Conservation (phyloP, 495 filamentous ascomycete genomes). For the Aspergillus ostianus region DNA sequence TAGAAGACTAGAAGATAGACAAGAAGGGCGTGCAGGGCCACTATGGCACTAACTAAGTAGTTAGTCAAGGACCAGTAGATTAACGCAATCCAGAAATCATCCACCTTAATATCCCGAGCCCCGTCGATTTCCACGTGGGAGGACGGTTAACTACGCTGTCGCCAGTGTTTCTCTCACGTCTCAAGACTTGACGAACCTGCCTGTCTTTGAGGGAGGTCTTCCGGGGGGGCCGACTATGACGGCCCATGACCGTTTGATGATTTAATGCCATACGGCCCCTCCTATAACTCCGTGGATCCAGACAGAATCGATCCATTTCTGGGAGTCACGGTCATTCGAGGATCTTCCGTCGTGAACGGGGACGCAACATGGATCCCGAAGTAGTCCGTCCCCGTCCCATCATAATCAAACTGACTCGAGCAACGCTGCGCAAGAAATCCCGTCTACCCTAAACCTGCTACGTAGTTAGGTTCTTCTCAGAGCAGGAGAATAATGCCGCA, state of each 20-base stretch:
- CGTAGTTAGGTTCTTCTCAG: not conserved
- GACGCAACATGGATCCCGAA: too few species aligned
- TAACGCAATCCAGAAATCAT: not conserved
- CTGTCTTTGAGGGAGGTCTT: too few species aligned
- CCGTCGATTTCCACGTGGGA: not conserved
- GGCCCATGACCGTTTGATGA: too few species aligned
- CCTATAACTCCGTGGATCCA: too few species aligned
- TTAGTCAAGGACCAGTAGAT: too few species aligned
- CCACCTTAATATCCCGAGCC: not conserved
- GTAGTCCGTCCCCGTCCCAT: constrained; percentile 7
- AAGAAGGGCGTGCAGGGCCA: too few species aligned
- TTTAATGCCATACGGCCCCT: too few species aligned
- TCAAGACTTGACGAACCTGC: too few species aligned
- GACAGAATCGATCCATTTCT: too few species aligned
- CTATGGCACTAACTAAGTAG: too few species aligned
- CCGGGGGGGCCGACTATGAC: too few species aligned
- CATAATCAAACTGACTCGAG: constrained; percentile 19
- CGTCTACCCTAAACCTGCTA: not conserved
- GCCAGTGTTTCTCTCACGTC: not conserved
- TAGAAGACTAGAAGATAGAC: not conserved
- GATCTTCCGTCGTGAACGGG: not conserved
- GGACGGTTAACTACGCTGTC: not conserved
- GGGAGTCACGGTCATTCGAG: not conserved
- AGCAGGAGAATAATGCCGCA: not conserved
- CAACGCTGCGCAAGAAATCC: not conserved